Percentiles rank a stretch among this genome's conserved stretches.
Evolutionary conservation across 164 flowering plant genomes (phyloP).

Genomic region (Warburgia ugandensis): DNA sequence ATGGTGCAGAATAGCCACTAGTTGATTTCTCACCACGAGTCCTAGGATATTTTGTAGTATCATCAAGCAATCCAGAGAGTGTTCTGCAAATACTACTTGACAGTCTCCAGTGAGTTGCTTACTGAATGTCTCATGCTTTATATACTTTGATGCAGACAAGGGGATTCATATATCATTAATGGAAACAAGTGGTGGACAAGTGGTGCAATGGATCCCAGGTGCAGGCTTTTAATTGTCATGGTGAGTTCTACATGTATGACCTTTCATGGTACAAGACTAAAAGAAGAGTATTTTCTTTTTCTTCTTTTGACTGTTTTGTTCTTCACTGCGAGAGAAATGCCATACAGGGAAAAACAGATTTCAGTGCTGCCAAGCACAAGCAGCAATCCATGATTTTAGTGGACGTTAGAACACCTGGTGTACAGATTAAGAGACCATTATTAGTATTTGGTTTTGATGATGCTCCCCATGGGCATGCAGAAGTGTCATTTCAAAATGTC

Average conservation of each 20-base stretch:
- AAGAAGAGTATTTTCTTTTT: too few relatives aligned
- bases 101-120: too few relatives aligned
- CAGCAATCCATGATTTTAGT: conserved; percentile 98
- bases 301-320: too few relatives aligned
- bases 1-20: too few relatives aligned
- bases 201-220: conserved; percentile 99
- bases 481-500: conserved; percentile 73
- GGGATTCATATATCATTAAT: conserved; percentile 76
- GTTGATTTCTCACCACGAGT: too few relatives aligned
- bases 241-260: conserved; percentile 35
- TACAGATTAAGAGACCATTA: conserved; percentile 67
- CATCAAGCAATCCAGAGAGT: too few relatives aligned
- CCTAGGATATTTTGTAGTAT: too few relatives aligned
- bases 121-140: too few relatives aligned
- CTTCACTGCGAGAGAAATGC: too few relatives aligned
- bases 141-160: conserved; percentile 44
- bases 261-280: too few relatives aligned
- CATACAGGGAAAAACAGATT: conserved; percentile 93
- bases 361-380: conserved; percentile 66
- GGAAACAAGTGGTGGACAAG: conserved; percentile 99
- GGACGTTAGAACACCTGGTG: conserved; percentile 72
- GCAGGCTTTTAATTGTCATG: conserved; percentile 90
- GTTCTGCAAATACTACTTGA: too few relatives aligned
- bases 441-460: conserved; percentile 95
- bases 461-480: conserved; percentile 99